Evolutionary conservation across 768 basidiomycete species (phyloP).

Genomic region (Podaxis pistillaris): DNA sequence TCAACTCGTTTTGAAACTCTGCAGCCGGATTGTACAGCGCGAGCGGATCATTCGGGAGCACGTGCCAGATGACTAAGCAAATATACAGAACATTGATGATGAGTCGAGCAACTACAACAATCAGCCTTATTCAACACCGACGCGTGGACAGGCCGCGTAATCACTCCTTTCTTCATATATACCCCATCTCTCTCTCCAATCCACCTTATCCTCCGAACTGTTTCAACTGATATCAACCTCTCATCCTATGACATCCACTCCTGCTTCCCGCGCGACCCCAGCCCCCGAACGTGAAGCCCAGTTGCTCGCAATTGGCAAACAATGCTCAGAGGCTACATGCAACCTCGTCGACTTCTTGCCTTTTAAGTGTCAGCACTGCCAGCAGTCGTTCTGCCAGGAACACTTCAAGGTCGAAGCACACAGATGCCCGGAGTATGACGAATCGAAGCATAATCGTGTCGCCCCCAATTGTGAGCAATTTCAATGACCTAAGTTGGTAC

Average conservation of each 20-base stretch:
- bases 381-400: slow-evolving; percentile 68
- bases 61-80: slow-evolving; percentile 3
- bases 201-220: neutral
- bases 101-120: neutral
- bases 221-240: neutral
- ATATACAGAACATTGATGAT: neutral
- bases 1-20: neutral
- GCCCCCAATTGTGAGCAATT: slow-evolving; percentile 66
- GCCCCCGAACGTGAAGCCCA: slow-evolving; percentile 44
- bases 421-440: slow-evolving; percentile 68
- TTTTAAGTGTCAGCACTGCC: slow-evolving; percentile 83
- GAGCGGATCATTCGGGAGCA: neutral
- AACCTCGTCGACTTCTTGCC: slow-evolving; percentile 80
- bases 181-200: neutral
- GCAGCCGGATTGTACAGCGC: neutral
- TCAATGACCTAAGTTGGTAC: neutral
- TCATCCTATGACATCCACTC: slow-evolving; percentile 8
- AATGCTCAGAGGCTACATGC: slow-evolving; percentile 69
- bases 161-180: slow-evolving; percentile 9
- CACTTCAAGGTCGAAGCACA: slow-evolving; percentile 75
- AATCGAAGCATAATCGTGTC: slow-evolving; percentile 66
- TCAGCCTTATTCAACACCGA: neutral
- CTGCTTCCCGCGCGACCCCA: slow-evolving; percentile 20
- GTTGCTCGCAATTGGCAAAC: slow-evolving; percentile 65
- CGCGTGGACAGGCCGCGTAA: slow-evolving; percentile 19